These are phyloP conservation scores for Sporobolomyces pararoseus DNA, from an alignment of 768 basidiomycete genomes.

Conservation along the genomic window DNA sequence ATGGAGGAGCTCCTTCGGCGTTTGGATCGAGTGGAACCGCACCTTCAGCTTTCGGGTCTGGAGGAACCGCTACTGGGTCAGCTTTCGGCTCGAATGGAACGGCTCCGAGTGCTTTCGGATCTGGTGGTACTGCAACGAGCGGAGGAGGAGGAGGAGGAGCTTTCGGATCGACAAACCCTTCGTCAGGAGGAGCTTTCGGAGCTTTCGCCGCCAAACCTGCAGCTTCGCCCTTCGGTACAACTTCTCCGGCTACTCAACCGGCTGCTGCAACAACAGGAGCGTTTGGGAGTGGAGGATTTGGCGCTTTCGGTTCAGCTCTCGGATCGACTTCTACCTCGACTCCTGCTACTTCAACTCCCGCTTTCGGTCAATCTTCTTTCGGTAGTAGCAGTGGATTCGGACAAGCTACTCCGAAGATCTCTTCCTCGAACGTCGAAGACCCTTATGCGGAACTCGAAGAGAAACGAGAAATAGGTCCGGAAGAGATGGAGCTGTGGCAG, in stretches of 20 bases:
- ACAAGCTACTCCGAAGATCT: not conserved
- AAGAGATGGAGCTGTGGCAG: conserved; percentile 32
- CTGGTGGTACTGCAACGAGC: conserved; percentile 11
- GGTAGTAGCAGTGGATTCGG: conserved; percentile 7
- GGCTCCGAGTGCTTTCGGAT: conserved; percentile 22
- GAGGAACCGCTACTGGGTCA: conserved; percentile 10
- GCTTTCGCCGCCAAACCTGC: conserved; percentile 18
- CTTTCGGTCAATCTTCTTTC: conserved; percentile 7
- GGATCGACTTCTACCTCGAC: not conserved
- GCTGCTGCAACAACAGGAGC: conserved; percentile 10
- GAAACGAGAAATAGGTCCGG: conserved; percentile 1
- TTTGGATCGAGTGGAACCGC: conserved; percentile 23
- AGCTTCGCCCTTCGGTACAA: conserved; percentile 6
- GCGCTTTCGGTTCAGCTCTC: conserved; percentile 13
- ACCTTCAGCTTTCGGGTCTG: conserved; percentile 19
- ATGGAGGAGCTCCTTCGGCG: conserved; percentile 7
- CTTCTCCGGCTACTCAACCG: not conserved
- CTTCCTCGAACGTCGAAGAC: conserved; percentile 1
- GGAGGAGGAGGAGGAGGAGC: conserved; percentile 2
- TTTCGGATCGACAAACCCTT: not conserved
- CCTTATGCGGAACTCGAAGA: conserved; percentile 29
- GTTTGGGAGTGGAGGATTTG: conserved; percentile 16
- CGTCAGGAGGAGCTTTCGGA: conserved; percentile 11
- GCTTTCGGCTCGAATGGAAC: conserved; percentile 23
- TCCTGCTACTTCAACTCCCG: not conserved